Percentiles rank a stretch among this genome's conserved stretches.
Conservation (phyloP, 148 eudicot genomes). For the Rhododendron simsii region DNA sequence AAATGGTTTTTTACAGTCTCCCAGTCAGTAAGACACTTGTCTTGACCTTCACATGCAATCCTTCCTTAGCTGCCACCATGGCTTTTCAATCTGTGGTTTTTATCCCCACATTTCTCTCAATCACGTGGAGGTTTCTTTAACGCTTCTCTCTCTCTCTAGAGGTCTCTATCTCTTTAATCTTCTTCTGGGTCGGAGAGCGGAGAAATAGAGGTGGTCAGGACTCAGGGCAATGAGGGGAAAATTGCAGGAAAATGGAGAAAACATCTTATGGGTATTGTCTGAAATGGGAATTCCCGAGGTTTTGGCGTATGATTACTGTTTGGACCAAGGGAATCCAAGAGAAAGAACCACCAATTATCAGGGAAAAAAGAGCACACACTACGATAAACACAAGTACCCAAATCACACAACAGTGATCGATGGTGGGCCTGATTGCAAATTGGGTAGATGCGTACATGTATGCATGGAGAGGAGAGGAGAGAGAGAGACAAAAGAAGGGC, state of each 20-base stretch:
- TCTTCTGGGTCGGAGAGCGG: neutral
- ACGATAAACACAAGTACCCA: constrained; percentile 24
- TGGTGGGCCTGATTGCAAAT: constrained; percentile 2
- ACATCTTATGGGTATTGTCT: neutral
- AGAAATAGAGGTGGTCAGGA: neutral
- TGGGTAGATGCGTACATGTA: neutral
- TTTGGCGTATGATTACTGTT: neutral
- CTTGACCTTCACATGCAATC: constrained; percentile 15
- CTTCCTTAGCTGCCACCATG: constrained; percentile 6
- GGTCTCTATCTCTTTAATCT: neutral
- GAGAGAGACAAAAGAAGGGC: neutral
- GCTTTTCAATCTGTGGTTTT: neutral
- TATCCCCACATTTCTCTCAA: neutral
- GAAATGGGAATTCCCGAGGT: constrained; percentile 4
- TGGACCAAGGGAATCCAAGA: constrained; percentile 18
- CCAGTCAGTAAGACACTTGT: constrained; percentile 7
- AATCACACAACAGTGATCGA: neutral
- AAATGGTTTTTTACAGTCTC: neutral
- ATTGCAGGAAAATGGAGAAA: neutral
- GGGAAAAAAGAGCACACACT: constrained; percentile 19
- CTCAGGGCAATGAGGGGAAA: neutral
- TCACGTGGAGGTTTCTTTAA: constrained; percentile 2
- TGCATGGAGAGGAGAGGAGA: too few relatives aligned
- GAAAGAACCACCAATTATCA: constrained; percentile 1
- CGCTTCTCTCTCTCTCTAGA: neutral